Evolutionary conservation across 169 alveolate genomes (phyloP).

Genomic region (Amoebophrya sp.): DNA sequence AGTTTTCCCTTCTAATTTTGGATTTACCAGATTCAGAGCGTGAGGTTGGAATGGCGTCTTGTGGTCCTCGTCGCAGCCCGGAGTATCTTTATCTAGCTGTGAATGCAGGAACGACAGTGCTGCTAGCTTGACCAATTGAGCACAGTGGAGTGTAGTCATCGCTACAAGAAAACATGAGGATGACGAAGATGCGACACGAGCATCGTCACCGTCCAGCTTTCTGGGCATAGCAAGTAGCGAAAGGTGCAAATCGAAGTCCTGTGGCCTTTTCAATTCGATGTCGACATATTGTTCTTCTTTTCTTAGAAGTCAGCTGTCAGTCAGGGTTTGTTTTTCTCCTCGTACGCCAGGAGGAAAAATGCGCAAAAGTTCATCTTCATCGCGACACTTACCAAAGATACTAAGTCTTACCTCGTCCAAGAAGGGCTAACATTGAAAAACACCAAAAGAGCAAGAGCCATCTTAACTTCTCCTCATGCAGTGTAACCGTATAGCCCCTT

Average conservation of each 20-base stretch:
- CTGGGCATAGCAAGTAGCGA: not conserved
- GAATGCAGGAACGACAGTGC: not conserved
- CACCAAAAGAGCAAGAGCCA: too few species aligned
- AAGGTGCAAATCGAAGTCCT: not conserved
- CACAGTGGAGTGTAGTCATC: not conserved
- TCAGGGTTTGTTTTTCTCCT: not conserved
- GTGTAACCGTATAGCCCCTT: not conserved
- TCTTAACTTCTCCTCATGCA: too few species aligned
- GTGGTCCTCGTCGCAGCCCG: not conserved
- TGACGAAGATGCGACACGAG: too few species aligned
- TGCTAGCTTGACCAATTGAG: not conserved
- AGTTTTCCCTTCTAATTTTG: not conserved
- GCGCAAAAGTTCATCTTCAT: too few species aligned
- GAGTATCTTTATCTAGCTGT: not conserved
- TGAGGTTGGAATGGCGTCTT: not conserved
- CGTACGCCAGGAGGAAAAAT: too few species aligned
- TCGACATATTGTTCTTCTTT: too few species aligned
- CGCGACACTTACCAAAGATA: too few species aligned
- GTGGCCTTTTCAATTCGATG: not conserved
- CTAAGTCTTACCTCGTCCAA: too few species aligned
- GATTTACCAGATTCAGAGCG: not conserved
- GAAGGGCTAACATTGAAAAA: too few species aligned
- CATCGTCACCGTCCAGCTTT: too few species aligned
- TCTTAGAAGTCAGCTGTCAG: not conserved
- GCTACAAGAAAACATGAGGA: not conserved